Evolutionary conservation across 208 protist genomes (phyloP).

Genomic region (Lotmaria passim): DNA sequence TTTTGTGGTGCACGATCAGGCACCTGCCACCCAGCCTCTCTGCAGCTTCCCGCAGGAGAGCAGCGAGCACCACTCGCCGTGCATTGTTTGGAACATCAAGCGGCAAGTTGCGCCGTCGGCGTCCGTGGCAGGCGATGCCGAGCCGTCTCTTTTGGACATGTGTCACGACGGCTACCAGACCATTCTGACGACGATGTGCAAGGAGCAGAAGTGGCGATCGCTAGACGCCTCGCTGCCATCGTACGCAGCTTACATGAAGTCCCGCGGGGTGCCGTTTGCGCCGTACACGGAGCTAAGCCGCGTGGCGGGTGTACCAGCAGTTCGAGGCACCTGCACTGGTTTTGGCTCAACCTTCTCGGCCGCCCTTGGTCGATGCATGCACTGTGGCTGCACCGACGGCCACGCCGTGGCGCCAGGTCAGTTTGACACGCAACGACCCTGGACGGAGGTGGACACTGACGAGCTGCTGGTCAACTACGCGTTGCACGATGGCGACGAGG

Average conservation of each 20-base stretch:
- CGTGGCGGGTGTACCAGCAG: constrained; percentile 66
- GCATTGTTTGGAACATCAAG: constrained; percentile 62
- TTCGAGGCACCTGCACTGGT: constrained; percentile 78
- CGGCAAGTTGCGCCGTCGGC: constrained; percentile 1
- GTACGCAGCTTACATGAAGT: constrained; percentile 21
- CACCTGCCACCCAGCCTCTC: constrained; percentile 51
- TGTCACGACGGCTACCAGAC: constrained; percentile 76
- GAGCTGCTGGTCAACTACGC: constrained; percentile 57
- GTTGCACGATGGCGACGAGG: constrained; percentile 58
- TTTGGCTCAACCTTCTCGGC: constrained; percentile 68
- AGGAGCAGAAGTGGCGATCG: constrained; percentile 56
- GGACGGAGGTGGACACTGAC: constrained; percentile 53
- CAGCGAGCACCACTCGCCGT: constrained; percentile 23
- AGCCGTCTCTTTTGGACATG: constrained; percentile 63
- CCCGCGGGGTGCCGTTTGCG: constrained; percentile 25
- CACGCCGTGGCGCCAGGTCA: constrained; percentile 46
- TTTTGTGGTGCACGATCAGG: constrained; percentile 78
- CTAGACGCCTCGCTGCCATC: constrained; percentile 37
- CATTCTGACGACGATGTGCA: constrained; percentile 68
- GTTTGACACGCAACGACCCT: constrained; percentile 51
- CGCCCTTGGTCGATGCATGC: constrained; percentile 43
- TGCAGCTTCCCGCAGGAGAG: constrained; percentile 38
- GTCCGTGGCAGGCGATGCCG: neutral
- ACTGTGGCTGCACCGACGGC: constrained; percentile 67
- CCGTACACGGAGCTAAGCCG: constrained; percentile 63